Base-by-base conservation (phyloP, 78 protist genomes). In the Pigoraptor vietnamica region DNA sequence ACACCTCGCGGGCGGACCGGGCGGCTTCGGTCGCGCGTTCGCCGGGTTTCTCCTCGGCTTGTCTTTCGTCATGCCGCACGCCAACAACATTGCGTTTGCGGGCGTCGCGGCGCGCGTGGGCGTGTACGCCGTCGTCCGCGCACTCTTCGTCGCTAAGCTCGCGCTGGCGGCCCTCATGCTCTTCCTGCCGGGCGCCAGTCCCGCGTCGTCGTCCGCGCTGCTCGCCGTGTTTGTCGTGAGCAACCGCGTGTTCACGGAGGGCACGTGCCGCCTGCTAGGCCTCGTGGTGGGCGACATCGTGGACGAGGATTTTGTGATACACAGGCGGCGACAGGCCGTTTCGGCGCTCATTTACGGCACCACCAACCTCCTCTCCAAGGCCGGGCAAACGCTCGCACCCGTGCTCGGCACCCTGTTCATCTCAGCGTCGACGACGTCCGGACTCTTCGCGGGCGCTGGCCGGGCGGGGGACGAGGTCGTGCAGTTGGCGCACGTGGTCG, bases 101-200 rank as follows among this genome's bases (percentile, higher is more conserved):
- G 24, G 38, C 39, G 23, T 83, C 1, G 23, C 38, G 39, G 87
- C 2, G 35, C 38, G 87, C 39, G 6, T 35, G 14, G 87, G 87
- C 23, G 39, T 83, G 39, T 83, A 83, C 38, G 0, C 23, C 38
- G 87, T 83, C 25, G 87, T 83, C 14, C 87, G 87, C 39, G 39
- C 14, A 2, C 38, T 83, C 37, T 24, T 83, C 24, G 35, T 34
- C 87, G 38, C 38, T 37, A 83, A 83, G 87, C 87, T 83, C 38
- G 87, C 24, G 24, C 34, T 83, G 23, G 87, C 39, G 1, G 95
- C 94, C 93, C 94, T 96, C 94, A 95, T 96, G 88, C 96, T 88
- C 35, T 87, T 23, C 92, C 14, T 48, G 67, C 67, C 67, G 29
- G 67, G 67, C 67, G 67, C 67, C 29, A 14, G 67, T 21, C 93